These are phyloP conservation scores for Eutrema salsugineum DNA, from an alignment of 441 rosid species.

Conservation along the genomic window DNA sequence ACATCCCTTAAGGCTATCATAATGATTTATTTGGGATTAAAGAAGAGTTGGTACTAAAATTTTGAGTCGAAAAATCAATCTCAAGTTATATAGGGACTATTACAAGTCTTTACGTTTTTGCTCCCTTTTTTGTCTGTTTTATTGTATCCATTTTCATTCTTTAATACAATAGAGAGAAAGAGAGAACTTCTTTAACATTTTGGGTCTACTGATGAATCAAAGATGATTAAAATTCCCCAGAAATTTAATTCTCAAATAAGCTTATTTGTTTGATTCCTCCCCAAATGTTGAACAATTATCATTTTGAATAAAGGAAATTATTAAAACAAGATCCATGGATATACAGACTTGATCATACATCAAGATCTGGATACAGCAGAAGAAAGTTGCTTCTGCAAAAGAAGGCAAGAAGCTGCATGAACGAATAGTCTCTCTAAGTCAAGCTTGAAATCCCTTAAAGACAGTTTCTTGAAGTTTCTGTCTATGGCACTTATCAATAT, in stretches of 20 bases:
- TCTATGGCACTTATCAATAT: background rate
- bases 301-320: background rate
- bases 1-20: constrained; percentile 57
- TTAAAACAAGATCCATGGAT: background rate
- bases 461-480: background rate
- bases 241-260: background rate
- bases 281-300: background rate
- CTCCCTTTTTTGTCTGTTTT: background rate
- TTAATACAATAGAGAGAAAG: background rate
- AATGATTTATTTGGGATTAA: constrained; percentile 6
- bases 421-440: background rate
- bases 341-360: background rate
- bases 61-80: constrained; percentile 11
- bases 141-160: background rate
- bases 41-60: constrained; percentile 3
- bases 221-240: background rate
- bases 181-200: background rate
- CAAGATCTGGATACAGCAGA: background rate
- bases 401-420: background rate
- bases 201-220: constrained; percentile 7
- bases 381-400: background rate
- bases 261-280: background rate
- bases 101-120: constrained; percentile 17
- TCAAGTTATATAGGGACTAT: constrained; percentile 6
- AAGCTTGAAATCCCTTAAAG: background rate